Evolutionary conservation across 305 asterid genomes (phyloP).

Genomic region (Solanum hybrid): DNA sequence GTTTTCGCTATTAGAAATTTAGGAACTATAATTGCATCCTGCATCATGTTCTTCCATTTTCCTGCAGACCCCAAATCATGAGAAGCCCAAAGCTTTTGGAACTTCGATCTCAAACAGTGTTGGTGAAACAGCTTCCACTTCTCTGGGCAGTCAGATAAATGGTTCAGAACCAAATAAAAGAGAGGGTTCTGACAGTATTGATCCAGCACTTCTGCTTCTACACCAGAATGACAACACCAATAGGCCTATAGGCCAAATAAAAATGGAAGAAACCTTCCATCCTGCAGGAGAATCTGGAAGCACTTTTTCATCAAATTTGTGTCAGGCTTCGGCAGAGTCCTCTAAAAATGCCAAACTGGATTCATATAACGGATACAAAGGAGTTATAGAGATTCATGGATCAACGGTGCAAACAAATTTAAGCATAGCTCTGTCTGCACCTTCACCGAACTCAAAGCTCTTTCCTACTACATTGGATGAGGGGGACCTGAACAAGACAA

Average conservation of each 20-base stretch:
- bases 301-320: conserved; percentile 25
- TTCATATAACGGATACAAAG: conserved; percentile 24
- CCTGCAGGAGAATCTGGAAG: conserved; percentile 35
- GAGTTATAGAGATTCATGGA: conserved; percentile 21
- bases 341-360: conserved; percentile 22
- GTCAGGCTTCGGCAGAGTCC: conserved; percentile 27
- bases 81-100: conserved; percentile 14
- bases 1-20: background rate
- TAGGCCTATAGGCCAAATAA: conserved; percentile 24
- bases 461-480: conserved; percentile 36
- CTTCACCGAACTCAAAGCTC: conserved; percentile 30
- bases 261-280: conserved; percentile 33
- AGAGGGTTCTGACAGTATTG: conserved; percentile 27
- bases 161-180: conserved; percentile 26
- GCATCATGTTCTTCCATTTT: background rate
- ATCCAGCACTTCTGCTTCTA: conserved; percentile 21
- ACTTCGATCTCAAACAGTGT: conserved; percentile 5
- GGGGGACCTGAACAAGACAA: conserved; percentile 30
- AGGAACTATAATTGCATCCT: background rate
- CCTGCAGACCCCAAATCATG: conserved; percentile 17
- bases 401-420: conserved; percentile 61
- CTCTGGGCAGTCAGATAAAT: conserved; percentile 15
- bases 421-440: conserved; percentile 60
- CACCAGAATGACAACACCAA: conserved; percentile 23
- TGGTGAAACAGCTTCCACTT: conserved; percentile 14